Evolutionary conservation across 164 flowering plant species (phyloP).

Genomic region (Paratinospora sagittata): DNA sequence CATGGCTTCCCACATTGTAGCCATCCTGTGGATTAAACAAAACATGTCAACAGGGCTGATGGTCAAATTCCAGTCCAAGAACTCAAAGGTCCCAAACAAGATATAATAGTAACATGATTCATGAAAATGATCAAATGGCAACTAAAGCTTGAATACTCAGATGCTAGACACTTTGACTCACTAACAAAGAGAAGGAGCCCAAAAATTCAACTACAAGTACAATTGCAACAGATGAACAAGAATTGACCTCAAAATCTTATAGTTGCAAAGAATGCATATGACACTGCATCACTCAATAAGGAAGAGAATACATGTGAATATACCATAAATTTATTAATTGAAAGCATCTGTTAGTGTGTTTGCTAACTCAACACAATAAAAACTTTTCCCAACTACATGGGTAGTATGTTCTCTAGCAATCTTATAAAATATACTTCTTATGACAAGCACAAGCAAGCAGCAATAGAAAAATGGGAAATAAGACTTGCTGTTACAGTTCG

Average conservation of each 20-base stretch:
- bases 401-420: too few species aligned
- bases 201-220: neutral
- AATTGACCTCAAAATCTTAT: neutral
- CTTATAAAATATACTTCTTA: too few species aligned
- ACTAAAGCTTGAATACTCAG: neutral
- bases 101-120: neutral
- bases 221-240: neutral
- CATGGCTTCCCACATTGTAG: conserved; percentile 79
- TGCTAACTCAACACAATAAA: too few species aligned
- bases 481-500: too few species aligned
- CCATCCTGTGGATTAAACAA: conserved; percentile 46
- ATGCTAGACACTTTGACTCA: neutral
- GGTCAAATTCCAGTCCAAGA: neutral
- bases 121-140: neutral
- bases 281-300: too few species aligned
- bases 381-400: too few species aligned
- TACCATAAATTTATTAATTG: too few species aligned
- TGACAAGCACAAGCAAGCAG: too few species aligned
- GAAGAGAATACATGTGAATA: too few species aligned
- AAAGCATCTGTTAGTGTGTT: too few species aligned
- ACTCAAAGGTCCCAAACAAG: neutral
- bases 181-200: neutral
- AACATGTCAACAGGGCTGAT: neutral
- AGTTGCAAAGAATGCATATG: too few species aligned
- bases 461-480: too few species aligned